Percentiles rank a stretch among this genome's conserved stretches.
phyloP scores from a whole-genome alignment of 2,329 filamentous ascomycete species.

The Shiraia sp. region DNA sequence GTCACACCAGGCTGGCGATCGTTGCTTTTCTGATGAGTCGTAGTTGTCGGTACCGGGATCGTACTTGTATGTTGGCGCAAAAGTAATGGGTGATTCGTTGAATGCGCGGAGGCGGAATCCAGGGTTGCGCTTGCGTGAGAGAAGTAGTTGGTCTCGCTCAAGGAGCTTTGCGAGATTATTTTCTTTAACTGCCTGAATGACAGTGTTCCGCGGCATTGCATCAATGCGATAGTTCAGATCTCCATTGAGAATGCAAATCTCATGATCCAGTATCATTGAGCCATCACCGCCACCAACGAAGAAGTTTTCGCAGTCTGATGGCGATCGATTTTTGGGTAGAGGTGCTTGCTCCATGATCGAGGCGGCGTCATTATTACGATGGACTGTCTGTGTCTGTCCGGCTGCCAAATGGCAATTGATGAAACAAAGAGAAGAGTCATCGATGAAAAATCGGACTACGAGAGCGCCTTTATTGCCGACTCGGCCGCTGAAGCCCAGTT shows the following conservation, averaged over 20 bases:
- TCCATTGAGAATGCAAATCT: slow-evolving; percentile 94
- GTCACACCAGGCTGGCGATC: slow-evolving; percentile 96
- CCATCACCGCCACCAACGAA: slow-evolving; percentile 94
- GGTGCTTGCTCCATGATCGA: slow-evolving; percentile 81
- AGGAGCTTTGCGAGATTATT: slow-evolving; percentile 84
- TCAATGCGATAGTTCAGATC: slow-evolving; percentile 99
- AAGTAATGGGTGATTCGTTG: slow-evolving; percentile 86
- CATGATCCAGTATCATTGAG: slow-evolving; percentile 91
- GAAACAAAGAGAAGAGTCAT: slow-evolving; percentile 93
- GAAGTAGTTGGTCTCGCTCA: slow-evolving; percentile 89
- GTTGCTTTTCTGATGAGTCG: slow-evolving; percentile 91
- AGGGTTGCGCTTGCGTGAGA: slow-evolving; percentile 86
- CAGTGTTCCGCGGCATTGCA: slow-evolving; percentile 90
- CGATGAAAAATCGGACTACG: slow-evolving; percentile 86
- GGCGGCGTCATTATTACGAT: slow-evolving; percentile 90
- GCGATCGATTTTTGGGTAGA: slow-evolving; percentile 73
- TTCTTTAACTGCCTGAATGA: slow-evolving; percentile 80
- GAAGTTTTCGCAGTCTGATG: slow-evolving; percentile 69
- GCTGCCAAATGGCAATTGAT: slow-evolving; percentile 97
- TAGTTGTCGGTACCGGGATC: slow-evolving; percentile 94
- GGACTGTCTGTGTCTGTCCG: slow-evolving; percentile 85
- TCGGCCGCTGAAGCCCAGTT: slow-evolving; percentile 91
- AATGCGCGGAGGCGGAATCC: slow-evolving; percentile 88
- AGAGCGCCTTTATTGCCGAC: slow-evolving; percentile 97
- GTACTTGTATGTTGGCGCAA: slow-evolving; percentile 97